Conservation (phyloP, 768 basidiomycete species). For the Podaxis sp. region DNA sequence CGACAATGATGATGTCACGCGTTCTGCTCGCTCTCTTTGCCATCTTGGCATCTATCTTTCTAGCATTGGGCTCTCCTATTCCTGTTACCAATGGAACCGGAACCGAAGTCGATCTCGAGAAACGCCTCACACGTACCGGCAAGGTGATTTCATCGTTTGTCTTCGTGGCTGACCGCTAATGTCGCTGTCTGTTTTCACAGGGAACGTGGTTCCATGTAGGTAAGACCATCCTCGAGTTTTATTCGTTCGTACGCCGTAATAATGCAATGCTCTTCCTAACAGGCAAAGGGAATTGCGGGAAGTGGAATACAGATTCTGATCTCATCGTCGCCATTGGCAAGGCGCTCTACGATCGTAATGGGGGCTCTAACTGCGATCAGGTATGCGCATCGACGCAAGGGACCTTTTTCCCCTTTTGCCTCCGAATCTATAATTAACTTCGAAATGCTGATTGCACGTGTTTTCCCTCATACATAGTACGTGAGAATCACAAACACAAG, state of each 20-base stretch:
- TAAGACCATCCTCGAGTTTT: constrained; percentile 16
- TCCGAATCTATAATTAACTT: constrained; percentile 1
- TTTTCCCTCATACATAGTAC: constrained; percentile 42
- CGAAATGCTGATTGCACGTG: constrained; percentile 6
- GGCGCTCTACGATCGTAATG: constrained; percentile 43
- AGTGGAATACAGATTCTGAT: constrained; percentile 40
- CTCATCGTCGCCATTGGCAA: constrained; percentile 61
- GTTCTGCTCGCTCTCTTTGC: constrained; percentile 29
- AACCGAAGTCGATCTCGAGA: constrained; percentile 32
- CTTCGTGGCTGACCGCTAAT: not conserved
- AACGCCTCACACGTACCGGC: constrained; percentile 51
- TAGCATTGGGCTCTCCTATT: constrained; percentile 43
- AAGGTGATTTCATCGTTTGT: constrained; percentile 35
- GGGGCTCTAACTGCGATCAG: constrained; percentile 56
- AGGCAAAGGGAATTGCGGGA: constrained; percentile 63
- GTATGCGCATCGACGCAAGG: constrained; percentile 28
- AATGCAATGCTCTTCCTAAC: constrained; percentile 2
- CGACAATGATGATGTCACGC: constrained; percentile 31
- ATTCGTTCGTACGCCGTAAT: constrained; percentile 7
- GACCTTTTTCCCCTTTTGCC: constrained; percentile 5
- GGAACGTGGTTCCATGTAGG: constrained; percentile 66
- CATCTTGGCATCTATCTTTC: constrained; percentile 38
- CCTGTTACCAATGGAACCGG: constrained; percentile 26
- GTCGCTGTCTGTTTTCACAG: constrained; percentile 28
- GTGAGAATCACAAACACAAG: constrained; percentile 55